Percentiles rank a stretch among this genome's conserved stretches.
phyloP scores from a whole-genome alignment of 2,329 filamentous ascomycete species.

The Plectosphaerella cucumerina region DNA sequence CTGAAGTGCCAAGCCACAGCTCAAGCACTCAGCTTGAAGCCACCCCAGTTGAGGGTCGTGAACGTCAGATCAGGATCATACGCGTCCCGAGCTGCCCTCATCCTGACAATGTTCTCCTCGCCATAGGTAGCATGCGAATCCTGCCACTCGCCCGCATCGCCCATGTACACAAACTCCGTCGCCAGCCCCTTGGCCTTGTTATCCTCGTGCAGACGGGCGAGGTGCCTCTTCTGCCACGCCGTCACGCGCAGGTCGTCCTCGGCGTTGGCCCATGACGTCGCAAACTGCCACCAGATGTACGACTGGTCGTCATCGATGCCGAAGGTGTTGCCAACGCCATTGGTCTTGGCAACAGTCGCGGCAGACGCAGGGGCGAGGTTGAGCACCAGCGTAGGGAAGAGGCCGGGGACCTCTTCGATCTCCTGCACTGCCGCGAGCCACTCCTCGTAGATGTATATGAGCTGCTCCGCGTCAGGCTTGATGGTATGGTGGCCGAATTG shows the following conservation, averaged over 20 bases:
- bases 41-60: constrained; percentile 27
- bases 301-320: constrained; percentile 24
- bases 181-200: constrained; percentile 24
- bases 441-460: constrained; percentile 24
- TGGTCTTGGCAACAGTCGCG: constrained; percentile 23
- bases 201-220: constrained; percentile 22
- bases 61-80: constrained; percentile 29
- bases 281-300: constrained; percentile 30
- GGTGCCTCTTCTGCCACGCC: constrained; percentile 22
- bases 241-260: constrained; percentile 30
- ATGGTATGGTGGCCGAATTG: constrained; percentile 31
- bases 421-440: constrained; percentile 29
- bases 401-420: constrained; percentile 27
- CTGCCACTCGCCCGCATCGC: constrained; percentile 31
- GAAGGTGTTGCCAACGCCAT: constrained; percentile 33
- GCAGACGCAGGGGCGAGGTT: constrained; percentile 23
- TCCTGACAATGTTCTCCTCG: constrained; percentile 24
- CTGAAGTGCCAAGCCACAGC: no score
- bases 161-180: constrained; percentile 31
- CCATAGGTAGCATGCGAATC: constrained; percentile 27
- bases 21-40: constrained; percentile 20
- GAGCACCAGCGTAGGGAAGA: constrained; percentile 31
- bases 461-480: constrained; percentile 24
- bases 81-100: constrained; percentile 20
- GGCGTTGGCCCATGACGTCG: constrained; percentile 28